Base-by-base conservation (phyloP, 2,329 filamentous ascomycete species). In the Endothia cerciana region DNA sequence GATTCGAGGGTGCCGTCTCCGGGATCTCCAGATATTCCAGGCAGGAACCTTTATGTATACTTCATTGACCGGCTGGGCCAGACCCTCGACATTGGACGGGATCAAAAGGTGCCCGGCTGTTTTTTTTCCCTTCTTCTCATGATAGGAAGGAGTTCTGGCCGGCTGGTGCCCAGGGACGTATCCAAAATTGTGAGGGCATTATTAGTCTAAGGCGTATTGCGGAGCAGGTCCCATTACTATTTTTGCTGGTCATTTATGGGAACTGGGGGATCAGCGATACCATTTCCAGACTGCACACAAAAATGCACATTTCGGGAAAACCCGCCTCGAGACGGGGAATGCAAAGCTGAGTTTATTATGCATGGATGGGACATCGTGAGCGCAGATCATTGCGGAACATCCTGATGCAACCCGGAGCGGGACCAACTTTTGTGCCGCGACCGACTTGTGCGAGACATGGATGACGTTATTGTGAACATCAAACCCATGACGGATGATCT, bases 381-480 rank as follows among this genome's bases (percentile, higher is more conserved):
- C 19, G 51, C 30, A 55, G 30, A 55, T 55, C 30, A 55, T 28
- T 19, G 17, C 17, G 6, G 30, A 33, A 19, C 15, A 30, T 33
- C 8, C 11, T 51, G 22, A 51, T 51, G 25, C 10, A n/a, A 55
- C 17, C 51, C 51, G 51, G 51, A 55, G 51, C 30, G 17, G 51
- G 51, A 22, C 30, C 51, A 36, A 55, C 51, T 19, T n/a, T 55
- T n/a, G 22, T 55, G 51, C 51, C 51, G 51, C 7, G 30, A 13
- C 30, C 49, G 10, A 22, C 13, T 33, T 33, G 19, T 36, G 47
- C 47, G 47, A n/a, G 49, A 33, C 28, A 17, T 19, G 30, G 19
- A 55, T 55, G 51, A 55, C 51, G 51, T 55, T 55, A 55, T 55
- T 36, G 51, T 55, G 3, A 36, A 36, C 6, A 17, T 8, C 30